Evolutionary conservation across 2,329 filamentous ascomycete species (phyloP).

Genomic region (Colletotrichum kahawae): DNA sequence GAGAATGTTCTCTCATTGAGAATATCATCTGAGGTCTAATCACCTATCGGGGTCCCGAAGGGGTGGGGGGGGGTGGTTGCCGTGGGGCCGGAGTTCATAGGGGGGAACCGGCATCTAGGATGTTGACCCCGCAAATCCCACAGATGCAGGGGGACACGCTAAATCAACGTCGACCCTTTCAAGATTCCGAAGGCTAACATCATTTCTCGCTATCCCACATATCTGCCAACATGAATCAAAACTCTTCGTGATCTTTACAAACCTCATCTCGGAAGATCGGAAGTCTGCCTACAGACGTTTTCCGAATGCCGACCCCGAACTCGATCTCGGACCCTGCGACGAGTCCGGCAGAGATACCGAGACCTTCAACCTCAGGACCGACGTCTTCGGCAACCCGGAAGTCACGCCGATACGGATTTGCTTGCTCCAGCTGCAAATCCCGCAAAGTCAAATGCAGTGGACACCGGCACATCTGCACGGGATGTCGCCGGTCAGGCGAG

Average conservation of each 20-base stretch:
- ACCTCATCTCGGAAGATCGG: not conserved
- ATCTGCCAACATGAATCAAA: not conserved
- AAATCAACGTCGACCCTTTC: not conserved
- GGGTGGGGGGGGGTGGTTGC: not conserved
- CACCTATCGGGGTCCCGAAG: not conserved
- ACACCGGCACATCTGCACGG: constrained; percentile 2
- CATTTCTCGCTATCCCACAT: not conserved
- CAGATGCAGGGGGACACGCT: not conserved
- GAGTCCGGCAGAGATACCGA: not conserved
- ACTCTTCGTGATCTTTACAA: not conserved
- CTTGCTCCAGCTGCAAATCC: constrained; percentile 12
- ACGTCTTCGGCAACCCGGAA: not conserved
- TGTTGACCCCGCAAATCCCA: not conserved
- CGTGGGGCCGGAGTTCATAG: not conserved
- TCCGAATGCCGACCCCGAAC: not conserved
- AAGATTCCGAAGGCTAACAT: not conserved
- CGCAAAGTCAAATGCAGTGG: constrained; percentile 21
- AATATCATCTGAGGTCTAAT: not conserved
- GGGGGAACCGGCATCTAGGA: not conserved
- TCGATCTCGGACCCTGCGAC: not conserved
- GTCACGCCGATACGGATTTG: constrained; percentile 15
- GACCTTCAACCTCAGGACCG: not conserved
- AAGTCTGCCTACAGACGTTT: not conserved
- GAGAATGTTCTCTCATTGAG: not conserved
- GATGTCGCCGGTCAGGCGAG: constrained; percentile 13